Conservation (phyloP, 768 basidiomycete genomes). For the Agaricus blazei region DNA sequence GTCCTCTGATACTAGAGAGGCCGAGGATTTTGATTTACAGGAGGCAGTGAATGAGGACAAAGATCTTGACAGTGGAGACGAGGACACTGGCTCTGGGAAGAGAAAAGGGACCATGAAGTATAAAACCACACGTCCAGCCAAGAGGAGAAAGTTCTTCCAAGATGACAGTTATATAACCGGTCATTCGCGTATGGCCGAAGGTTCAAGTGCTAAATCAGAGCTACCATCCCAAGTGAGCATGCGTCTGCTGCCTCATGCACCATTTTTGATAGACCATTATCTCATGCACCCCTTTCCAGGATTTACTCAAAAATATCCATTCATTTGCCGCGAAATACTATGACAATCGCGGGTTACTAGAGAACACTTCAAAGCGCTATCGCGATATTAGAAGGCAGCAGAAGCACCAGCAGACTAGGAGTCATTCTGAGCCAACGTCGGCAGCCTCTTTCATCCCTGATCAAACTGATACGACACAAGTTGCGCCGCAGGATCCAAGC, state of each 20-base stretch:
- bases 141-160: conserved; percentile 10
- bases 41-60: conserved; percentile 11
- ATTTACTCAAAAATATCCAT: conserved; percentile 46
- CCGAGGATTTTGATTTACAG: neutral
- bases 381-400: conserved; percentile 37
- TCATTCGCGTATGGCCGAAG: neutral
- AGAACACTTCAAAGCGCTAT: conserved; percentile 42
- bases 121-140: conserved; percentile 11
- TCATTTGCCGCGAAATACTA: conserved; percentile 50
- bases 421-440: neutral
- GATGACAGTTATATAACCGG: conserved; percentile 10
- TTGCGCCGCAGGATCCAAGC: conserved; percentile 10
- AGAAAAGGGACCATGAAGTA: conserved; percentile 10
- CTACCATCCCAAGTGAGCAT: conserved; percentile 3
- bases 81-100: conserved; percentile 13
- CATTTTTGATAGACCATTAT: conserved; percentile 10
- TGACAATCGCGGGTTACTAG: conserved; percentile 52
- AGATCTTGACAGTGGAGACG: conserved; percentile 16
- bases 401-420: neutral
- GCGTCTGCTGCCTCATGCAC: neutral
- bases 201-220: neutral
- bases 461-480: conserved; percentile 7
- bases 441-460: conserved; percentile 10
- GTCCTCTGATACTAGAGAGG: conserved; percentile 3
- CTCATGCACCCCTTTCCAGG: conserved; percentile 23